Evolutionary conservation across 305 asterid species (phyloP), one percentile per base, ranked within the genome.

Genomic region (Fraxinus xanthoxyloides): DNA sequence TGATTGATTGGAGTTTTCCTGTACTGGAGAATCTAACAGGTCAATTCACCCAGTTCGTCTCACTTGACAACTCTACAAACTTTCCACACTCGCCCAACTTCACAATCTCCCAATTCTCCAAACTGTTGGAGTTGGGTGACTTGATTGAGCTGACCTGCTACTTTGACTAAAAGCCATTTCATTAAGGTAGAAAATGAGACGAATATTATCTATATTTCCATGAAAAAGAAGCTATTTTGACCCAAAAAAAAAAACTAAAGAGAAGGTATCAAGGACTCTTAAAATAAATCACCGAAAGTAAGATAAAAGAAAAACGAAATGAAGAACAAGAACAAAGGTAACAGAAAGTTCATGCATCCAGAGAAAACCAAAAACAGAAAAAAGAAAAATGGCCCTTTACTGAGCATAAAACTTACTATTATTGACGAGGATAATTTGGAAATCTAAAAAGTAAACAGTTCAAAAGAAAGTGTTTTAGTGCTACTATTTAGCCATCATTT

Each of bases 401-500:
- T 79, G 79, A 80, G 82, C 88, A 82, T 80, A 84, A 89, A 87
- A 87, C 91, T 81, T 81, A 84, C 75, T 81, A 82, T 83, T 85
- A 87, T 84, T 83, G 86, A 87, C 85, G 84, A 61, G 79, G 36
- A 88, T 86, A 85, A 88, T 86, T 79, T 79, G 79, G 38, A 87
- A 75, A 84, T 79, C 82, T 75, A 75, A 85, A 88, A 88, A 90
- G 90, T 83, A 90, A 84, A 89, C 86, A 90, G 91, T 87, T 83
- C 3, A 32, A 84, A 73, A 80, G 82, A 69, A 13, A 85, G 85
- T 73, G 79, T 72, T 69, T 74, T 69, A 76, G 70, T 77, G 84
- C 56, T 84, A 84, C 89, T 86, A 85, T 85, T 81, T 69, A 85
- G 84, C 85, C 91, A 94, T 94, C 88, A 92, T 91, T 91, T 80